A percentile compares a stretch with the other conserved stretches of the same genome.
These are phyloP conservation scores for Fusarium algeriense DNA, from an alignment of 2,329 filamentous ascomycete genomes.

Conservation along the genomic window DNA sequence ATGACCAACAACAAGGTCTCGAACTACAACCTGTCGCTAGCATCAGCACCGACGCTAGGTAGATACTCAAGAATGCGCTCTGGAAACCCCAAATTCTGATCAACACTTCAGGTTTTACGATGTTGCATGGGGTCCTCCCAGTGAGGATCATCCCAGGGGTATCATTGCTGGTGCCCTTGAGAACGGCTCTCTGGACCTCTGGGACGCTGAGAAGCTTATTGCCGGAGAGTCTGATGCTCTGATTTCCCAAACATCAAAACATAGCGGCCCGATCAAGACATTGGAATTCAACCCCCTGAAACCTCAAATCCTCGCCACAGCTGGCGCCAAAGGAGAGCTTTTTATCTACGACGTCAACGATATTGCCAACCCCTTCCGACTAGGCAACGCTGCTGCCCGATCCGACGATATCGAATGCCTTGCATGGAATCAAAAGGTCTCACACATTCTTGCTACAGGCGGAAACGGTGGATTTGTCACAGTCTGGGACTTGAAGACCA, in stretches of 20 bases:
- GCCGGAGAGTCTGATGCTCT: slow-evolving; percentile 75
- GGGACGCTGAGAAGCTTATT: slow-evolving; percentile 83
- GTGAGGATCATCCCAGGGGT: slow-evolving; percentile 81
- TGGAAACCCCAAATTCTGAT: slow-evolving; percentile 30
- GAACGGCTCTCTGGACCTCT: slow-evolving; percentile 92
- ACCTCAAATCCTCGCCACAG: slow-evolving; percentile 90
- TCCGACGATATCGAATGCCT: slow-evolving; percentile 96
- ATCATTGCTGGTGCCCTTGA: slow-evolving; percentile 96
- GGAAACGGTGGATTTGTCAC: slow-evolving; percentile 95
- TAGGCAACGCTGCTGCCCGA: slow-evolving; percentile 88
- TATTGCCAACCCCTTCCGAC: slow-evolving; percentile 84
- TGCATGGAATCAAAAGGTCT: slow-evolving; percentile 98
- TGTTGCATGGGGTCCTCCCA: slow-evolving; percentile 90
- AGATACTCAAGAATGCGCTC: slow-evolving; percentile 46
- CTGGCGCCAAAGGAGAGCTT: slow-evolving; percentile 93
- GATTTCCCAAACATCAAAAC: slow-evolving; percentile 88
- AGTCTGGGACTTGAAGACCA: slow-evolving; percentile 98
- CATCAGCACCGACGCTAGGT: slow-evolving; percentile 92
- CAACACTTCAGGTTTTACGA: slow-evolving; percentile 83
- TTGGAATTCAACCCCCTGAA: slow-evolving; percentile 96
- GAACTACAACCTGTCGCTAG: slow-evolving; percentile 89
- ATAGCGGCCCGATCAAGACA: slow-evolving; percentile 91
- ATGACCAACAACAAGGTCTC: slow-evolving; percentile 78
- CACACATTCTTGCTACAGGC: slow-evolving; percentile 95
- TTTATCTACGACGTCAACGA: slow-evolving; percentile 97